Evolutionary conservation across 116 monocot genomes (phyloP), one percentile per base, ranked within the genome.

Genomic region (Papilionanthe hybrid): DNA sequence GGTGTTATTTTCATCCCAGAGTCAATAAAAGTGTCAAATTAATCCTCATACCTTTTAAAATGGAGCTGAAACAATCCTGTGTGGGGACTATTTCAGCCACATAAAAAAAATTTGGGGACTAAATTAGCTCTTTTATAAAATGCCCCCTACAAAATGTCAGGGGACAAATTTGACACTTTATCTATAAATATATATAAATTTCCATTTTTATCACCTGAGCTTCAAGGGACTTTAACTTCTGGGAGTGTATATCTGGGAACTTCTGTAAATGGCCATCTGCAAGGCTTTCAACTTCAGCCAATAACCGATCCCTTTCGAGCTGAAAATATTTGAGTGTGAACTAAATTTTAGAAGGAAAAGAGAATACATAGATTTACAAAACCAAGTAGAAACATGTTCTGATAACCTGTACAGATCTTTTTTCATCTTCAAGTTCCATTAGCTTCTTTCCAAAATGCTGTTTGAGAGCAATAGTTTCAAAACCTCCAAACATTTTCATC

Each of bases 361-460:
- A 0, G 75, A 79, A 75, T n/a, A 30, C 19, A 55, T 44, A 72
- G 20, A 20, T 17, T 75, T 37, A 30, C 12, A 79, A 25, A 32
- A 32, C 42, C 13, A 22, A 47, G 12, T 48, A 43, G 20, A 2
- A 48, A 29, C n/a, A 75, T 72, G 32, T 41, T 81, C 42, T 74
- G 55, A 84, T 17, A 74, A 95, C 99, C 93, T 99, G 93, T 29
- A 95, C 93, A 60, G 74, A 57, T 79, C 81, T 86, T 84, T 99
- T 99, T 79, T 99, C 95, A 72, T 95, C 92, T 84, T 99, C 99
- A 84, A 99, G 93, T 82, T 99, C 93, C 90, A 90, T 85, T 37
- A 99, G 86, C 56, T 93, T 99, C 88, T 91, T 99, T 72, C 92
- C 91, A 75, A 95, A 95, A 85, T 99, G 95, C 22, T 99, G 93